Base-by-base conservation (phyloP, 371 early-diverging fungal species). In the Mucor irregularis region DNA sequence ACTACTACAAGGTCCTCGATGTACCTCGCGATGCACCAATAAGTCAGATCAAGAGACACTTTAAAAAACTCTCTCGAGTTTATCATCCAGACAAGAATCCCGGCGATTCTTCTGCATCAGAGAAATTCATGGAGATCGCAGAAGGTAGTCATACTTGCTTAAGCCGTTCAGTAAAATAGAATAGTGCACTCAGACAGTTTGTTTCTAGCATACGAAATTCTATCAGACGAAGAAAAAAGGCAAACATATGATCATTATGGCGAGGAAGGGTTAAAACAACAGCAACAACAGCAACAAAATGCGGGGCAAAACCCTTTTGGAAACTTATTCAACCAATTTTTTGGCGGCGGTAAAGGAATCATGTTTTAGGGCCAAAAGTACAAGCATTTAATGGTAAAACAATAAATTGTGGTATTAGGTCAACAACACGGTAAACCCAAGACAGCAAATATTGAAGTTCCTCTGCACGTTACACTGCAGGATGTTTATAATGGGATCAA, bases 401-500 rank as follows among this genome's bases (percentile, higher is more conserved):
- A n/a, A 44, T 43, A 26, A 26, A 26, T 56, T 82, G n/a, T n/a
- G n/a, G 89, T 43, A 76, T 76, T 49, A 42, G 53, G 53, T 21
- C 53, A 39, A 17, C 53, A 39, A 47, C 69, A 84, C 64, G 87
- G 89, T 53, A 82, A 82, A 28, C 89, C 75, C 49, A 68, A 83
- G 64, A 87, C 89, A 50, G 80, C 82, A 74, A 83, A 90, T 68
- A 94, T 93, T 59, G 78, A 84, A 13, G 82, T 92, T 55, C 76
- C 72, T 44, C 84, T 97, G 53, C 89, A 90, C 56, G 91, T 96
- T 16, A 72, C 90, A 22, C 85, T 99, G 40, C 95, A 96, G 67
- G 99, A 98, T 55, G 83, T 98, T 50, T 97, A 94, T 83, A 89
- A 78, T 64, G 99, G 99, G 53, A 83, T 87, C 67, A 87, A 90